Evolutionary conservation across 139 green algal genomes (phyloP), one percentile per base, ranked within the genome.

Genomic region (Diplosphaera chodatii): DNA sequence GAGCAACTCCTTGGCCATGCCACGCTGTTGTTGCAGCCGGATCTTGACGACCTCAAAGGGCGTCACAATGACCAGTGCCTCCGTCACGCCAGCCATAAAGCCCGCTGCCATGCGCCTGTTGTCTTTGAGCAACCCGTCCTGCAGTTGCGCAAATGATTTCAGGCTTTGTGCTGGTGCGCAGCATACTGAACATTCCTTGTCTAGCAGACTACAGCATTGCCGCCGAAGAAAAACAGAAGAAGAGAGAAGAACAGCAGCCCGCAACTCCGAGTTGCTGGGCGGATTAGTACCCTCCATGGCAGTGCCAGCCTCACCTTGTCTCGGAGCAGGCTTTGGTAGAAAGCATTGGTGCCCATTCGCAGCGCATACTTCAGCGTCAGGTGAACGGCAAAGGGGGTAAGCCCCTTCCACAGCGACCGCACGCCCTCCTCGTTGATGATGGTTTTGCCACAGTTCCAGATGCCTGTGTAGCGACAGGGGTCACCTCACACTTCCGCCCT

Each of bases 11-110:
- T 86, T 87, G n/a, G 78, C 66, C 6, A 82, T 64, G 40, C 90
- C 91, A 63, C 78, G 86, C 82, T 98, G 93, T 79, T 97, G 89
- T 83, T 98, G 93, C 77, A 98, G 78, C 67, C 91, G 80, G 66
- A 97, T 98, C 82, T 97, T 97, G 55, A 96, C 86, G 32, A 96
- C 91, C 83, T 98, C 93, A 77, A 98, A 98, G 8, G 93, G 93
- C 15, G 93, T 98, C 29, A 98, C 93, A 32, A 98, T 93, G 0
- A 97, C 66, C 29, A 98, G 71, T 4, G 93, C 93, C 76, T 98
- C 93, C 32, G 85, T 92, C 73, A 98, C 91, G 55, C 93, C 90
- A 0, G 83, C 85, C 6, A 82, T 18, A 67, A 97, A 93, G 28
- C 92, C 92, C 0, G 92, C 91, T 3, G 70, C 62, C 78, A 93